A percentile compares a stretch with the other conserved stretches of the same genome.
These are phyloP conservation scores for Zarea fungicola DNA, from an alignment of 2,329 filamentous ascomycete genomes.

Conservation along the genomic window DNA sequence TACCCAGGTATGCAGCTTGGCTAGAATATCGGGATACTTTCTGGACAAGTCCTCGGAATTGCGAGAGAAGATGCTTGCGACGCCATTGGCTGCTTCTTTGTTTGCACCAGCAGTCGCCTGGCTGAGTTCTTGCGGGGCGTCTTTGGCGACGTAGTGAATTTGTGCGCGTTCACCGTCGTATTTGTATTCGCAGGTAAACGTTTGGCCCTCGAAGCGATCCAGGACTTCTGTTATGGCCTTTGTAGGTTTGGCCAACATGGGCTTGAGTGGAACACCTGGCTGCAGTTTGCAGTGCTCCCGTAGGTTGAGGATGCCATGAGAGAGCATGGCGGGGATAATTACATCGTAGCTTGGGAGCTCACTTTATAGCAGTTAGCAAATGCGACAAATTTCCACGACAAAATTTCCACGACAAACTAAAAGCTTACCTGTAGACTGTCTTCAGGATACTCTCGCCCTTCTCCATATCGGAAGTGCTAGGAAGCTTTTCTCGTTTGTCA, in stretches of 20 bases:
- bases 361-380: constrained; percentile 45
- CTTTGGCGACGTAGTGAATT: constrained; percentile 91
- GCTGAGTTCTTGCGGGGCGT: constrained; percentile 64
- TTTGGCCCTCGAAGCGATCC: constrained; percentile 90
- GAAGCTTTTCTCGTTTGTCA: constrained; percentile 61
- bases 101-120: constrained; percentile 55
- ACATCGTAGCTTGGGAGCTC: constrained; percentile 93
- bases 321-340: constrained; percentile 83
- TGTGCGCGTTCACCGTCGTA: constrained; percentile 98
- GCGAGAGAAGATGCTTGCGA: constrained; percentile 91
- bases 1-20: constrained; percentile 83
- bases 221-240: constrained; percentile 97
- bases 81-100: constrained; percentile 63
- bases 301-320: constrained; percentile 79
- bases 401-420: background rate
- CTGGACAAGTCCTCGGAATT: constrained; percentile 97
- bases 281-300: constrained; percentile 83
- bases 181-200: constrained; percentile 98
- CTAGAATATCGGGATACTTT: constrained; percentile 94
- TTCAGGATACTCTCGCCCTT: constrained; percentile 84
- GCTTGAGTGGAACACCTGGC: constrained; percentile 90
- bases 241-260: constrained; percentile 97
- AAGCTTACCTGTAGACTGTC: constrained; percentile 74
- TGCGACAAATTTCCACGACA: background rate
- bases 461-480: constrained; percentile 70